A percentile compares a stretch with the other conserved stretches of the same genome.
phyloP scores from a whole-genome alignment of 208 protist genomes.

The Leishmania major region DNA sequence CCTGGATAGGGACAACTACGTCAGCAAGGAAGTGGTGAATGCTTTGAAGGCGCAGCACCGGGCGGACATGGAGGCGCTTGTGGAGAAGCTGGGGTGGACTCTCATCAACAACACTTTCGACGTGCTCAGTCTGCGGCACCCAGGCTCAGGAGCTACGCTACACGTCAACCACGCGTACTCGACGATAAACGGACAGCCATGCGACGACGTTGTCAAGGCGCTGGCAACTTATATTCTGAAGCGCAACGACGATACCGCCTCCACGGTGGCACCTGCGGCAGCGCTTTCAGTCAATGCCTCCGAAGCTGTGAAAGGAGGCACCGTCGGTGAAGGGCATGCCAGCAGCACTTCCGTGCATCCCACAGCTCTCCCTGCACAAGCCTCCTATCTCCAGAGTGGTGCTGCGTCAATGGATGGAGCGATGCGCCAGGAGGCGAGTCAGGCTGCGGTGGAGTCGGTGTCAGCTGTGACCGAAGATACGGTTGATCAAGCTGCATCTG shows the following conservation, averaged over 20 bases:
- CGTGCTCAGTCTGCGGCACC: conserved; percentile 32
- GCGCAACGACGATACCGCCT: background rate
- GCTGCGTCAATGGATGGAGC: background rate
- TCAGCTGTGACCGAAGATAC: background rate
- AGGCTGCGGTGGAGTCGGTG: background rate
- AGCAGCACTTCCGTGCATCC: background rate
- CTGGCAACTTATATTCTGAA: conserved; percentile 29
- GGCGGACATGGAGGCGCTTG: conserved; percentile 11
- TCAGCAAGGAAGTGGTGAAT: conserved; percentile 14
- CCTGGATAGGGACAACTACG: conserved; percentile 23
- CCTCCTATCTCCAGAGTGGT: background rate
- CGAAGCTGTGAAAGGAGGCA: background rate
- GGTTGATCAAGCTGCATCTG: background rate
- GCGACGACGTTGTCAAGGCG: conserved; percentile 20
- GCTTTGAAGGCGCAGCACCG: conserved; percentile 24
- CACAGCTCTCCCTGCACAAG: background rate
- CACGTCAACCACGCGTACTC: conserved; percentile 29
- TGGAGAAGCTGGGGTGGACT: conserved; percentile 24
- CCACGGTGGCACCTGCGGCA: background rate
- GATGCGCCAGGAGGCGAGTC: background rate
- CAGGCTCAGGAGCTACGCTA: conserved; percentile 17
- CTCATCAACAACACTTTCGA: conserved; percentile 28
- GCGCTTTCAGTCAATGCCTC: too few species aligned
- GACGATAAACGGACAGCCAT: conserved; percentile 27
- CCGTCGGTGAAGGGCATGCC: background rate